These are phyloP conservation scores for Juncus effusus DNA, from an alignment of 176 grass and related monocot species.

Conservation along the genomic window DNA sequence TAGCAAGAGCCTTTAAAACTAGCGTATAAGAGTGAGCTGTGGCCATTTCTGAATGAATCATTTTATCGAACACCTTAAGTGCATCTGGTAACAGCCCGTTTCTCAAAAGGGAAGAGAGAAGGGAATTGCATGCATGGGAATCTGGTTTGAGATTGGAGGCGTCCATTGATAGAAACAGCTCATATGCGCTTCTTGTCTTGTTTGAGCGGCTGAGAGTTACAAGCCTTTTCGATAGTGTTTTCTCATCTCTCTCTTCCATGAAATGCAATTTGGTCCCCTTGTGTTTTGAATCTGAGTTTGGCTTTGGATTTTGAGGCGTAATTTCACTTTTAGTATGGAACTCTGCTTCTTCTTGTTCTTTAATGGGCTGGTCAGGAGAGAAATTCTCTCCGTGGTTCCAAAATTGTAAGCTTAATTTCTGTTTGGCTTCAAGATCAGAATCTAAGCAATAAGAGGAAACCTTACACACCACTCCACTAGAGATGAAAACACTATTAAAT, in stretches of 20 bases:
- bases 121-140: conserved; percentile 75
- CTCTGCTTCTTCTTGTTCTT: conserved; percentile 15
- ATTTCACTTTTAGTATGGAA: conserved; percentile 4
- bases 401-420: conserved; percentile 22
- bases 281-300: conserved; percentile 24
- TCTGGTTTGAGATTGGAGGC: conserved; percentile 56
- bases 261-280: conserved; percentile 50
- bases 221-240: conserved; percentile 54
- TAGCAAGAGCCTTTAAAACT: conserved; percentile 66
- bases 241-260: conserved; percentile 83
- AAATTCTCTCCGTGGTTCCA: conserved; percentile 22
- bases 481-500: conserved; percentile 1
- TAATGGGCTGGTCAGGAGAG: conserved; percentile 7
- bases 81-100: conserved; percentile 40
- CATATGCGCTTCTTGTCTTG: conserved; percentile 67
- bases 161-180: conserved; percentile 75
- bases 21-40: conserved; percentile 72
- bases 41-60: conserved; percentile 41
- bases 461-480: conserved; percentile 31
- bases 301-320: background rate
- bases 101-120: conserved; percentile 50
- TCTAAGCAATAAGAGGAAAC: conserved; percentile 34
- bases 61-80: conserved; percentile 53
- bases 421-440: conserved; percentile 38
- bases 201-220: conserved; percentile 67